phyloP scores from a whole-genome alignment of 169 alveolate genomes.

The Plasmodium fragile region DNA sequence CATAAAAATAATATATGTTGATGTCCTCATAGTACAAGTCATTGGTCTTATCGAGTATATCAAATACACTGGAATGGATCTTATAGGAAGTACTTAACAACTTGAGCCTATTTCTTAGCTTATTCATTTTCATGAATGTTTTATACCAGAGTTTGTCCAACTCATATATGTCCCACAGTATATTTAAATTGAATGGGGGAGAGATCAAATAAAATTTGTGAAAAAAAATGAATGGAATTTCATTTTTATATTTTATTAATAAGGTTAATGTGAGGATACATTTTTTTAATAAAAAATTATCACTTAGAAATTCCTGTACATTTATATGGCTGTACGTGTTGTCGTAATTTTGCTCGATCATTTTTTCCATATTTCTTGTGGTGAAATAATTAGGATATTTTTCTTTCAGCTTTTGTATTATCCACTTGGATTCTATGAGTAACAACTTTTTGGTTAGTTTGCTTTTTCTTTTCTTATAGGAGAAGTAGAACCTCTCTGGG shows the following conservation, averaged over 20 bases:
- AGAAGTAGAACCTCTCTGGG: constrained; percentile 82
- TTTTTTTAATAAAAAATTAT: constrained; percentile 45
- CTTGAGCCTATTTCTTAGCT: constrained; percentile 16
- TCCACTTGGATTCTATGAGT: constrained; percentile 85
- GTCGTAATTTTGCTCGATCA: constrained; percentile 75
- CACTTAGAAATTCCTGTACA: constrained; percentile 38
- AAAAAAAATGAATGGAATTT: constrained; percentile 84
- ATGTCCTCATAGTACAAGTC: constrained; percentile 65
- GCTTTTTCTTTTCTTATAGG: constrained; percentile 31
- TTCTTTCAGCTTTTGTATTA: constrained; percentile 72
- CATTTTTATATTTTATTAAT: constrained; percentile 85
- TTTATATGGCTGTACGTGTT: constrained; percentile 77
- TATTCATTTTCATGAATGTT: constrained; percentile 15
- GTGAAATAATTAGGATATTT: constrained; percentile 84
- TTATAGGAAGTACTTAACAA: not conserved
- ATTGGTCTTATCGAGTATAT: constrained; percentile 21
- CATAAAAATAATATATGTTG: constrained; percentile 36
- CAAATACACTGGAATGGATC: constrained; percentile 9
- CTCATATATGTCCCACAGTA: constrained; percentile 87
- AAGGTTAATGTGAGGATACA: constrained; percentile 81
- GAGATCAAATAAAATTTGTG: constrained; percentile 85
- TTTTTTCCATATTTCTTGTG: constrained; percentile 70
- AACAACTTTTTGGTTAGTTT: constrained; percentile 77
- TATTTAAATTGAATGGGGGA: constrained; percentile 86
- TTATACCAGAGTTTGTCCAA: constrained; percentile 78